Base-by-base conservation (phyloP, 1,139 yeast genomes). In the Sugiyamaella novakii region DNA sequence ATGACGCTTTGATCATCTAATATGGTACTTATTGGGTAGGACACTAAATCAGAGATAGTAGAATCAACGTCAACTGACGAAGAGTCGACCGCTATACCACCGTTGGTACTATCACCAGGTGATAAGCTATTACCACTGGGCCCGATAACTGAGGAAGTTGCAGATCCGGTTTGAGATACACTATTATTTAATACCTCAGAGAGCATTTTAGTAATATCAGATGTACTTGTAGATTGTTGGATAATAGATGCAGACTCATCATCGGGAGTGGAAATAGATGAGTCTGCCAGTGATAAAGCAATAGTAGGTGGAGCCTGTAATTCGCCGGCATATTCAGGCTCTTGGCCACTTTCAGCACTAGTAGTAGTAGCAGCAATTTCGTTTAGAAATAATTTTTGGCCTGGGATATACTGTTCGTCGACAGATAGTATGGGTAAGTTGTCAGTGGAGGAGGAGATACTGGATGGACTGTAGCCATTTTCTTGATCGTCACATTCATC, bases 291-390 rank as follows among this genome's bases (percentile, higher is more conserved):
- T 1, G 62, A 56, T 15, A 60, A 37, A 8, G 62, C 61, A 6
- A 59, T 58, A 5, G 64, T 60, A 7, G 64, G 60, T 40, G 46
- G 40, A 10, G 59, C 51, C 34, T 51, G 60, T n/a, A 59, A 42
- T n/a, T 51, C 54, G 7, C 47, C 41, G n/a, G 33, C 29, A 15
- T 19, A 29, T 24, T 37, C 45, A 18, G 25, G 12, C n/a, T 11
- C 27, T 14, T 11, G 18, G 22, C 38, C 43, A 3, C 25, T 18
- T 4, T 12, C 36, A 10, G 27, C 28, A 22, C 8, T 4, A 11
- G 28, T 22, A 4, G 36, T 21, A 40, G 24, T 40, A 19, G 34
- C 28, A 11, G 40, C 18, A 17, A 30, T 29, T n/a, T 41, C 55
- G 11, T 54, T 49, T 10, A 54, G 44, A 3, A 31, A 29, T 7